Evolutionary conservation across 805 yeast genomes (phyloP), one percentile per base, ranked within the genome.

Genomic region (Hanseniaspora osmophila): DNA sequence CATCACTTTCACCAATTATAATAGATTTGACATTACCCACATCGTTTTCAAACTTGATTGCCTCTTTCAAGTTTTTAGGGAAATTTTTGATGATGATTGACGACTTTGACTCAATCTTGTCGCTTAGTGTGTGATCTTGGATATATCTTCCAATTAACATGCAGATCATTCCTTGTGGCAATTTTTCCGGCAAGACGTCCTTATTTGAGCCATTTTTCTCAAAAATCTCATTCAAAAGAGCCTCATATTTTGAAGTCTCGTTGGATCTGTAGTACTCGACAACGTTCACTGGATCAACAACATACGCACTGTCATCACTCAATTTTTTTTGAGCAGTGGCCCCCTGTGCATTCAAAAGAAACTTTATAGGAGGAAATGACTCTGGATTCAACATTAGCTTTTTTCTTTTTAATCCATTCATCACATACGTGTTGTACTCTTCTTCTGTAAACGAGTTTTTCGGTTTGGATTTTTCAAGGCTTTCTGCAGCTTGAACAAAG

Each of bases 11-110:
- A 1, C 50, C 52, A 2, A 58, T 56, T 19, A 57, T 51, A 15
- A 49, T 40, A 6, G 63, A 49, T 27, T 68, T 72, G 2, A 72
- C 61, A 10, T 70, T 69, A 2, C 78, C 71, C 27, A 82, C 68
- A 48, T 80, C 84, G 52, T 77, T 82, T 57, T 83, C 92, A 50
- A 83, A 83, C 53, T 74, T 77, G 44, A 78, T 73, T 2, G 85
- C 81, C 49, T 82, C 88, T 42, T 73, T 73, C 37, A 83, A 70
- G 19, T 68, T 66, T 42, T 67, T 69, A 2, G 90, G 88, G 55
- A 74, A 81, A 53, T 78, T 74, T 27, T 72, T 55, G 42, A 82
- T 58, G 0, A 78, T 51, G 33, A 77, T 73, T 37, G 66, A 64
- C 30, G 76, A 72, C 30, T 70, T 65, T 18, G 65, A 54, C 18